phyloP scores from a whole-genome alignment of 73 alveolate species.

The Durusdinium trenchii region DNA sequence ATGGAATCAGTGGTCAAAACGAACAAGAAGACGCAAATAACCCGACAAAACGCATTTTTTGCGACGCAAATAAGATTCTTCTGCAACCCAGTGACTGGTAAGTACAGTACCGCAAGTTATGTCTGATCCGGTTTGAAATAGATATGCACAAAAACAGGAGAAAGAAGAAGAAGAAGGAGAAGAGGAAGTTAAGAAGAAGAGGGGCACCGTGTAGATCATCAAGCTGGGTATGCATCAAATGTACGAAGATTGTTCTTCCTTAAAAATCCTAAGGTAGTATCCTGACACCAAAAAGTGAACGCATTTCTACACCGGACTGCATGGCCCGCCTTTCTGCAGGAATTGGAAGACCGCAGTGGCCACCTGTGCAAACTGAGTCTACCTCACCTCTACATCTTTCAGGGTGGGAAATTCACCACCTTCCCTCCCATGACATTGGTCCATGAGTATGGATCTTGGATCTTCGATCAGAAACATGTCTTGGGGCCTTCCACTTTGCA shows the following conservation, averaged over 20 bases:
- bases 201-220: neutral
- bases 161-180: too few species aligned
- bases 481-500: neutral
- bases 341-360: conserved; percentile 91
- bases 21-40: too few species aligned
- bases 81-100: too few species aligned
- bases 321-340: conserved; percentile 77
- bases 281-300: too few species aligned
- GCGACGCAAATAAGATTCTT: too few species aligned
- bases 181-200: too few species aligned
- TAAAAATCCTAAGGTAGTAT: neutral
- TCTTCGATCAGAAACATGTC: neutral
- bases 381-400: neutral
- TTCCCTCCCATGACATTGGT: neutral
- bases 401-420: neutral
- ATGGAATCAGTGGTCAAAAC: too few species aligned
- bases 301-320: too few species aligned
- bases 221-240: neutral
- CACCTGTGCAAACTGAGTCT: conserved; percentile 18
- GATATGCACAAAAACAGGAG: too few species aligned
- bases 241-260: neutral
- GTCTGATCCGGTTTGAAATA: too few species aligned
- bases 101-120: too few species aligned
- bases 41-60: too few species aligned
- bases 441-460: neutral